Conservation (phyloP, 2,329 filamentous ascomycete genomes). For the Thielaviopsis ethacetica region DNA sequence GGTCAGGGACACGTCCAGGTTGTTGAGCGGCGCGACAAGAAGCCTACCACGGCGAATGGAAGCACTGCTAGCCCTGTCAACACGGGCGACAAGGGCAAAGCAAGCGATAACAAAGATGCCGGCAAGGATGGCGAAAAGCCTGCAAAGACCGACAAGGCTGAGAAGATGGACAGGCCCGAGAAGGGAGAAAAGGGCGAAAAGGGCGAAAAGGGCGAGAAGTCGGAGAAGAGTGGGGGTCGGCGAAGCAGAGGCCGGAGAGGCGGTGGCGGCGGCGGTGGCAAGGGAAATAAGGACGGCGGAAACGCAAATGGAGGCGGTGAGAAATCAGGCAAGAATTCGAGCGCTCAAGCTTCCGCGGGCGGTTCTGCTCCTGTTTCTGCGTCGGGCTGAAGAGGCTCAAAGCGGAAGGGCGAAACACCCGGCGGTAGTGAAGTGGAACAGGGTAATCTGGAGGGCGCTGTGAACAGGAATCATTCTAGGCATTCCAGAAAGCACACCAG, state of each 20-base stretch:
- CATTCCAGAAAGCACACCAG: too few relatives aligned
- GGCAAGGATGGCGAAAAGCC: neutral
- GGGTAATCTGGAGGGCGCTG: neutral
- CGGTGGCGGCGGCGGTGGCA: constrained; percentile 14
- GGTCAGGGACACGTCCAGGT: constrained; percentile 79
- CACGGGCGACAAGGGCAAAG: constrained; percentile 14
- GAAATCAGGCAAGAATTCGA: neutral
- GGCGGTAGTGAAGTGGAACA: neutral
- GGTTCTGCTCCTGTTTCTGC: neutral
- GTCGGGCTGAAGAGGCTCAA: neutral
- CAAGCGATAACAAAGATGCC: constrained; percentile 5
- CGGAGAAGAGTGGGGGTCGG: constrained; percentile 16
- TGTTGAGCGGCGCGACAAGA: constrained; percentile 58
- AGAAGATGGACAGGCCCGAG: neutral
- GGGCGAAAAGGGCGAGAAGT: constrained; percentile 15
- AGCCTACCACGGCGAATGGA: constrained; percentile 16
- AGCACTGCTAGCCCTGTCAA: constrained; percentile 1
- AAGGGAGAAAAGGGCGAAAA: constrained; percentile 1
- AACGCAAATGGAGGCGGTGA: neutral
- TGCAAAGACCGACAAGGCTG: neutral
- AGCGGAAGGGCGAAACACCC: neutral
- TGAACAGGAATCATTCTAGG: too few relatives aligned
- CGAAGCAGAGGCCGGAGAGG: constrained; percentile 14
- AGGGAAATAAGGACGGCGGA: constrained; percentile 2
- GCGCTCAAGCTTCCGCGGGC: neutral